Conservation (phyloP, 2,329 filamentous ascomycete genomes). For the Neonectria sp. region DNA sequence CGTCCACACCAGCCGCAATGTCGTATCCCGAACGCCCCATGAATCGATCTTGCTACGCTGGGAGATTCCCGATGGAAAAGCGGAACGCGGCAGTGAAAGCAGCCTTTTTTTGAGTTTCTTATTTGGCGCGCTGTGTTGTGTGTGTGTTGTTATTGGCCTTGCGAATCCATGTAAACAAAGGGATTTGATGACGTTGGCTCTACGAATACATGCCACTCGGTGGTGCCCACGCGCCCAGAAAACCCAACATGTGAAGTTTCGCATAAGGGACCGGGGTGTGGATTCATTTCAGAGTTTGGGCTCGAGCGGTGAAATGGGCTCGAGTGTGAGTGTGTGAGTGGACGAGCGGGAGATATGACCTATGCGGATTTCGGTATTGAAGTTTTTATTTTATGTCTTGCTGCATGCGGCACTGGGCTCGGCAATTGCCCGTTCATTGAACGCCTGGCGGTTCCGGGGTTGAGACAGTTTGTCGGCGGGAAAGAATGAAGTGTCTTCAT, state of each 20-base stretch:
- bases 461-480: not conserved
- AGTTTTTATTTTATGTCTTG: not conserved
- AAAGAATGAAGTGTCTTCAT: conserved; percentile 6
- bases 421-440: conserved; percentile 6
- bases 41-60: conserved; percentile 11
- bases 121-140: not conserved
- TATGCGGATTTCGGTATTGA: conserved; percentile 10
- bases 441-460: not conserved
- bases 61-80: conserved; percentile 16
- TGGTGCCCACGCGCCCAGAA: not conserved
- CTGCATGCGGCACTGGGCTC: not conserved
- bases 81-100: conserved; percentile 8
- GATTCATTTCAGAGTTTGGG: conserved; percentile 27
- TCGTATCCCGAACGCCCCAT: conserved; percentile 9
- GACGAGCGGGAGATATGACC: not conserved
- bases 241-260: conserved; percentile 29
- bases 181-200: conserved; percentile 22
- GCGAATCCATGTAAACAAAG: conserved; percentile 28
- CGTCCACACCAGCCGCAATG: conserved; percentile 8
- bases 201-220: not conserved
- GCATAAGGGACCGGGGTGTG: conserved; percentile 25
- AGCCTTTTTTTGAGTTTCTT: conserved; percentile 8
- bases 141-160: conserved; percentile 6
- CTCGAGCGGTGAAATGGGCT: conserved; percentile 22
- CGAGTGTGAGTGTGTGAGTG: conserved; percentile 1